A percentile compares a stretch with the other conserved stretches of the same genome.
phyloP scores from a whole-genome alignment of 208 protist genomes.

The Crithidia thermophila region DNA sequence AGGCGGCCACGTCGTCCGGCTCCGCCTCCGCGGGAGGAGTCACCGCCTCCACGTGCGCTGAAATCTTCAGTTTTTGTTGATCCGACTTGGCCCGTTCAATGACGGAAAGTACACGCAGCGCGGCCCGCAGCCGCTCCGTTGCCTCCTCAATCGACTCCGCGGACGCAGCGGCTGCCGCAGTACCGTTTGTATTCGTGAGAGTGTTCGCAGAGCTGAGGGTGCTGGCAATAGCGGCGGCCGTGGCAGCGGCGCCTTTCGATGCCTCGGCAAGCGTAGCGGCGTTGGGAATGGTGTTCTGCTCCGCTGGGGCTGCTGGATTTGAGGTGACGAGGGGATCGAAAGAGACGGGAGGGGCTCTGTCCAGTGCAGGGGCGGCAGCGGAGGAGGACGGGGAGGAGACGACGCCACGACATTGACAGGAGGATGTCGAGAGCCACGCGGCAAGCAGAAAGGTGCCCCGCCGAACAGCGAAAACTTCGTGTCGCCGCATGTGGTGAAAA shows the following conservation, averaged over 20 bases:
- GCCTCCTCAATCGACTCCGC: slow-evolving; percentile 14
- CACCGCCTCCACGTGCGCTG: not conserved
- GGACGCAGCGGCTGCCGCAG: not conserved
- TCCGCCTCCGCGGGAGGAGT: not conserved
- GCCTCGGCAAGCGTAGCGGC: too few relatives aligned
- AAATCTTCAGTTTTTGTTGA: not conserved
- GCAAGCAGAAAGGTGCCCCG: not conserved
- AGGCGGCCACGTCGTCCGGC: not conserved
- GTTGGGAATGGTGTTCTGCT: too few relatives aligned
- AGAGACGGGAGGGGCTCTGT: too few relatives aligned
- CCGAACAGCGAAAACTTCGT: not conserved
- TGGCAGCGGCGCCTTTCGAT: too few relatives aligned
- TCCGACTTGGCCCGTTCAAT: slow-evolving; percentile 34
- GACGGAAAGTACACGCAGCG: slow-evolving; percentile 32
- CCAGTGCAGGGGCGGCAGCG: not conserved
- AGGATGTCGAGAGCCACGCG: not conserved
- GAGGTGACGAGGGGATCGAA: too few relatives aligned
- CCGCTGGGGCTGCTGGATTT: too few relatives aligned
- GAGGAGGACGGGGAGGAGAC: not conserved
- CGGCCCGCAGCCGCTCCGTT: slow-evolving; percentile 26
- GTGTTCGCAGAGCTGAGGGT: too few relatives aligned
- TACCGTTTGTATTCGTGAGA: too few relatives aligned
- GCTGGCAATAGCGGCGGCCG: too few relatives aligned
- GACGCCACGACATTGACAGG: not conserved
- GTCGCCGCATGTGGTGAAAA: slow-evolving; percentile 1